Evolutionary conservation across 1,284 basidiomycete genomes (phyloP), one percentile per base, ranked within the genome.

Genomic region (Omphalotus olearius): DNA sequence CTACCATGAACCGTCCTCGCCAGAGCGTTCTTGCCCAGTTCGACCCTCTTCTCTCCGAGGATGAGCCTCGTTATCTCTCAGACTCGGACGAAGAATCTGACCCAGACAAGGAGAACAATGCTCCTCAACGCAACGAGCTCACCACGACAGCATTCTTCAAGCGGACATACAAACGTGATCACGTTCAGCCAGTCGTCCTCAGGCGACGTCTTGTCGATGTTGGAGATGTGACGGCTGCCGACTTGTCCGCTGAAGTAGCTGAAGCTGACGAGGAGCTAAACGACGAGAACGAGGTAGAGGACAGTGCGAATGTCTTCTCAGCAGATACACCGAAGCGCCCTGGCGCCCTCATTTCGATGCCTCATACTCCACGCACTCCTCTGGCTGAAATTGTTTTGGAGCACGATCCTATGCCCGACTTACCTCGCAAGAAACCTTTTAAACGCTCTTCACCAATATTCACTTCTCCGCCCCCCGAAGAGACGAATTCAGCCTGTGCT

Each of bases 61-160:
- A 52, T 33, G 28, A 45, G 30, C 40, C 57, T 23, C 47, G 57
- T 10, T 56, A 56, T 41, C 55, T 54, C 51, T 58, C 59, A 3
- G 63, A 63, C 13, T 63, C 65, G 2, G 68, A 67, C 14, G 50
- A 56, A n/a, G 54, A 54, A 20, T 53, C 65, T 6, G 66, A 71
- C 42, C 74, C 74, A 1, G 80, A 83, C 72, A 84, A 84, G 71
- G 82, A 84, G 64, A 85, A 84, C 63, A 63, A 72, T 39, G 63
- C 54, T 13, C 71, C 72, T 20, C 60, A 62, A 20, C 56, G 59
- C 30, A 64, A 65, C 46, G 62, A 66, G 16, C 66, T 73, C 40
- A 70, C 72, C 16, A 64, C 79, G 54, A 72, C 71, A 20, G 68
- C 72, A 11, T 79, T 80, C 63, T 82, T 82, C 61, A 73, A 69